Evolutionary conservation across 2,329 filamentous ascomycete species (phyloP), one percentile per base, ranked within the genome.

Genomic region (Metarhizium brunneum): DNA sequence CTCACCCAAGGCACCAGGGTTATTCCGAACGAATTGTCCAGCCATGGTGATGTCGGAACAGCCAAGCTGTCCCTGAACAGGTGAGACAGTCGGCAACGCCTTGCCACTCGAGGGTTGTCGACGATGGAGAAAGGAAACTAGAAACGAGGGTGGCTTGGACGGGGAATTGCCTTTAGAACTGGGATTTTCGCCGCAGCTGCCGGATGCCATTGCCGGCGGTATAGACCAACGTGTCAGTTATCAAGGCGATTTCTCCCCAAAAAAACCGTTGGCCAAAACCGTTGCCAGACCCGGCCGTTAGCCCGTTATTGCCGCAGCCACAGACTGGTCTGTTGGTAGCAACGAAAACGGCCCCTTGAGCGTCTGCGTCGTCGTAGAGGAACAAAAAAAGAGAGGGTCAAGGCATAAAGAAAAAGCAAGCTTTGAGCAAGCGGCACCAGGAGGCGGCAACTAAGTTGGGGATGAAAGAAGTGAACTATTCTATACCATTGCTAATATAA

Each of bases 1-100:
- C 65, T 85, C 82, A 51, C 76, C 76, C 16, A 85, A 71, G 54
- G 81, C 77, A 38, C 74, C 67, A 6, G 74, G 69, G 53, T 74
- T 71, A 58, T 66, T 63, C 62, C 59, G 68, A 40, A 68, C 68
- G 64, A 67, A 73, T 42, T 63, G 60, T 57, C 66, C 71, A 58
- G 68, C 61, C 60, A 65, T 63, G 56, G 63, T 60, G 59, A 65
- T 60, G 61, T 65, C 54, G 36, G 40, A 29, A 4, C 38, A 45
- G 36, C 10, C 18, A 6, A 48, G 53, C 29, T 16, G 35, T 32
- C 8, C 14, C 29, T 49, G 43, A 25, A 35, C 45, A 8, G 53
- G 40, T 14, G 51, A 47, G n/a, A 49, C 25, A 10, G 56, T 51
- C 20, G 68, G 64, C 32, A 73, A 62, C 11, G 60, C 63, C n/a